Evolutionary conservation across 345 rosid species (phyloP).

Genomic region (Eucalyptus regnans): DNA sequence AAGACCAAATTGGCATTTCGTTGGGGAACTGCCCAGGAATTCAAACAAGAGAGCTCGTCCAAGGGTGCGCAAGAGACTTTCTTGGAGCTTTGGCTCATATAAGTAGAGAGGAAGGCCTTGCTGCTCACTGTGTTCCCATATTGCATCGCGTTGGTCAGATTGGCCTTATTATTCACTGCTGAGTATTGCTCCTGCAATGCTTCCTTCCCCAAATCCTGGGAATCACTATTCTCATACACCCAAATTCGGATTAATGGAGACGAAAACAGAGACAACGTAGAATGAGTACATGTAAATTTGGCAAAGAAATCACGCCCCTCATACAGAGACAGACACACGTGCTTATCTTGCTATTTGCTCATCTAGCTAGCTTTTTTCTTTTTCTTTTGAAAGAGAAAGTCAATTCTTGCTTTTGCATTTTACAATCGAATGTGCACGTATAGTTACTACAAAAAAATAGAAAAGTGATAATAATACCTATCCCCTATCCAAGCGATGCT

Average conservation of each 20-base stretch:
- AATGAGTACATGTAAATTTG: background rate
- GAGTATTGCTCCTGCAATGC: slow-evolving; percentile 11
- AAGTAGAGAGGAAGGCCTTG: background rate
- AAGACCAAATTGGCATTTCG: slow-evolving; percentile 26
- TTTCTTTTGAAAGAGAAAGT: background rate
- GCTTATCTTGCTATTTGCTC: background rate
- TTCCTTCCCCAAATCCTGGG: slow-evolving; percentile 39
- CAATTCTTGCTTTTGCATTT: background rate
- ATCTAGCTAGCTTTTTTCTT: background rate
- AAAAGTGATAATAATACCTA: slow-evolving; percentile 1
- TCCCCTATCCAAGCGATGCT: slow-evolving; percentile 48
- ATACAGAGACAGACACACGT: background rate
- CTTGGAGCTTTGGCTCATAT: background rate
- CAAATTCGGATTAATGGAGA: background rate
- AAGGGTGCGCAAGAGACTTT: background rate
- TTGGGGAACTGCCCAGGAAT: background rate
- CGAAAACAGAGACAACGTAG: background rate
- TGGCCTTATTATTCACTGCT: background rate
- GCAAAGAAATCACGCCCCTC: too few relatives aligned
- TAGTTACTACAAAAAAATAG: background rate
- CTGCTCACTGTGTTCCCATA: background rate
- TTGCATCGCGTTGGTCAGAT: background rate
- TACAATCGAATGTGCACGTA: background rate
- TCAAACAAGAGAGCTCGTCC: background rate
- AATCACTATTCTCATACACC: slow-evolving; percentile 15